Conservation (phyloP, 2,329 filamentous ascomycete species). For the Didymella arachidicola region DNA sequence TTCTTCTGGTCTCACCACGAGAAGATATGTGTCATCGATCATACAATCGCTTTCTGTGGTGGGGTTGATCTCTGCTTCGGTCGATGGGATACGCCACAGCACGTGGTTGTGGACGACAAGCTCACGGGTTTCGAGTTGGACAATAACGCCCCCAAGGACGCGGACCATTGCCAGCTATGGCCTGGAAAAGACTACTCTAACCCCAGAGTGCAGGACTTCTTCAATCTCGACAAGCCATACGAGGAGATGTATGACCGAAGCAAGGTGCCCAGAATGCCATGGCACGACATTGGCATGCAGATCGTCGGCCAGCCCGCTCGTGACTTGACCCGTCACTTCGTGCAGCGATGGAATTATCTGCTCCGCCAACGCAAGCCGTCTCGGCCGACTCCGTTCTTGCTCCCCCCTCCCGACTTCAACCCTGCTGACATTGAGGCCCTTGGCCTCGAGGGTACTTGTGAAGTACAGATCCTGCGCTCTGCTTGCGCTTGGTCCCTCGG, state of each 20-base stretch:
- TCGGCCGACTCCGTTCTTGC: slow-evolving; percentile 87
- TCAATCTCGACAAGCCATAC: slow-evolving; percentile 89
- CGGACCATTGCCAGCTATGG: slow-evolving; percentile 94
- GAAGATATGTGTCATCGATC: slow-evolving; percentile 96
- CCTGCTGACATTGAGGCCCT: slow-evolving; percentile 84
- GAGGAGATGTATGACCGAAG: slow-evolving; percentile 98
- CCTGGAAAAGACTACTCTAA: slow-evolving; percentile 99
- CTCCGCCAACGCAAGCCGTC: slow-evolving; percentile 92
- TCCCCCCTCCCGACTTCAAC: slow-evolving; percentile 92
- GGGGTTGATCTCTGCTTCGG: slow-evolving; percentile 97
- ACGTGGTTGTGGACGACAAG: slow-evolving; percentile 90
- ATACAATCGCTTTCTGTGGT: slow-evolving; percentile 93
- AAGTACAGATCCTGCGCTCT: slow-evolving; percentile 93
- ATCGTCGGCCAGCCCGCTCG: slow-evolving; percentile 94
- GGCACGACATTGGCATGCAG: slow-evolving; percentile 99
- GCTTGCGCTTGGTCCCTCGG: slow-evolving; percentile 92
- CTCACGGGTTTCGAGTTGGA: slow-evolving; percentile 89
- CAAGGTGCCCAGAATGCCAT: slow-evolving; percentile 91
- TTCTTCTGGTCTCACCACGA: slow-evolving; percentile 99
- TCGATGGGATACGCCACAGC: slow-evolving; percentile 95
- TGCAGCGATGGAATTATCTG: slow-evolving; percentile 98
- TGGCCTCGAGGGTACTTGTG: slow-evolving; percentile 90
- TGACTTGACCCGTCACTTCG: slow-evolving; percentile 93
- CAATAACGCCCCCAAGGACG: slow-evolving; percentile 74
- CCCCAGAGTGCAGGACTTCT: slow-evolving; percentile 93